Conservation (phyloP, 1,139 yeast genomes). For the Saccharomyces hybrid region DNA sequence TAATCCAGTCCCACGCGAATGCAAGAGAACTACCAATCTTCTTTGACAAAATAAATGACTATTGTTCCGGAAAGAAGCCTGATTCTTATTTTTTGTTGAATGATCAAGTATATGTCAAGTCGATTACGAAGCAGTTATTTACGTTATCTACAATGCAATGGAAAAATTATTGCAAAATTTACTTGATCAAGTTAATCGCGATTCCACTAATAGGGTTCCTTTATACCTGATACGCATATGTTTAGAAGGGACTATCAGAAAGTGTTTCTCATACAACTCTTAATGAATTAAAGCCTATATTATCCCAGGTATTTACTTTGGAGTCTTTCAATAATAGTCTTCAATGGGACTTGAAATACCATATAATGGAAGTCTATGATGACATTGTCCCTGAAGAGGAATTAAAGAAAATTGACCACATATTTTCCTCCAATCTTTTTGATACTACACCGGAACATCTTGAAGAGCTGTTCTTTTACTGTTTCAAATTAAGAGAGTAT, state of each 20-base stretch:
- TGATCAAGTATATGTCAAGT: neutral
- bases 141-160: slow-evolving; percentile 45
- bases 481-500: slow-evolving; percentile 46
- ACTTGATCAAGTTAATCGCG: slow-evolving; percentile 11
- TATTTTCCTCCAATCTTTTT: neutral
- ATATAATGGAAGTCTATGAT: slow-evolving; percentile 44
- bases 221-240: slow-evolving; percentile 12
- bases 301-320: slow-evolving; percentile 22
- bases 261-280: slow-evolving; percentile 15
- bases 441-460: slow-evolving; percentile 4
- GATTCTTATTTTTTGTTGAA: neutral
- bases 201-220: slow-evolving; percentile 4
- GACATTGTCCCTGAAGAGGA: slow-evolving; percentile 30
- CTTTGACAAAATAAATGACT: slow-evolving; percentile 22
- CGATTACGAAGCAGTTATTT: neutral
- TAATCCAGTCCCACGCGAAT: slow-evolving; percentile 44
- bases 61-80: neutral
- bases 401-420: slow-evolving; percentile 5
- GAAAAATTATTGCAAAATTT: slow-evolving; percentile 10
- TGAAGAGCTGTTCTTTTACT: slow-evolving; percentile 34
- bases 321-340: slow-evolving; percentile 15
- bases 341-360: slow-evolving; percentile 43
- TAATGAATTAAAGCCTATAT: slow-evolving; percentile 22
- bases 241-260: slow-evolving; percentile 17
- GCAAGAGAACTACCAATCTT: slow-evolving; percentile 55